A percentile compares a stretch with the other conserved stretches of the same genome.
Evolutionary conservation across 768 basidiomycete species (phyloP).

Genomic region (Boletus reticulatus): DNA sequence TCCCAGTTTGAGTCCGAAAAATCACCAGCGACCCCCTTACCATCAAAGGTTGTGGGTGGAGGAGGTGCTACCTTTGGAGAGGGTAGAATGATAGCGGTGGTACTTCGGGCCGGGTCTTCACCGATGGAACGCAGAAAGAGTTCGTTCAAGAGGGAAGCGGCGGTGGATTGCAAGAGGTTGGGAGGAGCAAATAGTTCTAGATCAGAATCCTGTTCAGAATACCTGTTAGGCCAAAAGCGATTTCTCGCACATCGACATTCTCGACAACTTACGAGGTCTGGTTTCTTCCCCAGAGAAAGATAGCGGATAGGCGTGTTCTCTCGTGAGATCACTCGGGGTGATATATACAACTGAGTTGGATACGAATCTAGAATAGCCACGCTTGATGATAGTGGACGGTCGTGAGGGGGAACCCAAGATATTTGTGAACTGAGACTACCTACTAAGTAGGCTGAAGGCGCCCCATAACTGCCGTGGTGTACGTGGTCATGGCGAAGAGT

Average conservation of each 20-base stretch:
- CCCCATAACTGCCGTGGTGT: conserved; percentile 43
- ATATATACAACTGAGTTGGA: conserved; percentile 47
- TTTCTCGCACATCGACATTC: not conserved
- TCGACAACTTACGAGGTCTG: conserved; percentile 7
- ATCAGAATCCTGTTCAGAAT: conserved; percentile 29
- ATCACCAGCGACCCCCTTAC: conserved; percentile 21
- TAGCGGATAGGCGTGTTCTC: conserved; percentile 54
- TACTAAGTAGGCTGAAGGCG: conserved; percentile 49
- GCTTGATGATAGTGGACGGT: conserved; percentile 27
- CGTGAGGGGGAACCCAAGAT: not conserved
- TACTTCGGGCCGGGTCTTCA: not conserved
- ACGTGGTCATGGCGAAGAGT: conserved; percentile 47
- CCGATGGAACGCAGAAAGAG: conserved; percentile 13
- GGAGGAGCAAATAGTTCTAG: conserved; percentile 48
- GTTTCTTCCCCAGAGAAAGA: conserved; percentile 34
- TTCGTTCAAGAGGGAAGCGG: conserved; percentile 48
- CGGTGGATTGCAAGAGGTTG: conserved; percentile 53
- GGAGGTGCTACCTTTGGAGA: conserved; percentile 42
- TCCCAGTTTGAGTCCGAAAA: conserved; percentile 38
- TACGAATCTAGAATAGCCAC: conserved; percentile 54
- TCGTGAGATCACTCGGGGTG: conserved; percentile 30
- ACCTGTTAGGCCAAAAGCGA: not conserved
- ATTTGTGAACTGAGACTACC: conserved; percentile 30
- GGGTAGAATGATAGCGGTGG: conserved; percentile 41
- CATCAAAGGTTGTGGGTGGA: conserved; percentile 39